A percentile compares a stretch with the other conserved stretches of the same genome.
These are phyloP conservation scores for Pseudogymnoascus sp. DNA, from an alignment of 2,329 filamentous ascomycete genomes.

Conservation along the genomic window DNA sequence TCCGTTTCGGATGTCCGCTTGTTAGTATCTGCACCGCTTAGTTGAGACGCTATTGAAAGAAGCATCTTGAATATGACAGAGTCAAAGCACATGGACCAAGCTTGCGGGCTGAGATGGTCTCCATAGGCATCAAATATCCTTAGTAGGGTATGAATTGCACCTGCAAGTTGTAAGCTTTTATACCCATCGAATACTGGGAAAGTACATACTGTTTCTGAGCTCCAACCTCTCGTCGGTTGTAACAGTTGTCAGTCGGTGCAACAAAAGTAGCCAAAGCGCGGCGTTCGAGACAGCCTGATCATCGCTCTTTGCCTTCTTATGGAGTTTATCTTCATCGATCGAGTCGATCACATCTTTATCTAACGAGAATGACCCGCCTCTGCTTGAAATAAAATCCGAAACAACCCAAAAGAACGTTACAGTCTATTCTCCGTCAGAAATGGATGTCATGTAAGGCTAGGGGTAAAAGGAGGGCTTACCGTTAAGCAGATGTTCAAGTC, in stretches of 20 bases:
- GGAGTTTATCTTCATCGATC: slow-evolving; percentile 49
- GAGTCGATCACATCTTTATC: slow-evolving; percentile 49
- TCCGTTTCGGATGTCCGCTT: slow-evolving; percentile 34
- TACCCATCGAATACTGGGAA: slow-evolving; percentile 30
- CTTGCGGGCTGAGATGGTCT: slow-evolving; percentile 66
- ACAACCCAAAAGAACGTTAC: slow-evolving; percentile 95
- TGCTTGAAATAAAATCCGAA: slow-evolving; percentile 72
- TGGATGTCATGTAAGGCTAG: neutral
- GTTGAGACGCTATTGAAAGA: slow-evolving; percentile 56
- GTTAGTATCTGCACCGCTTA: slow-evolving; percentile 34
- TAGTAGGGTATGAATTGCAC: slow-evolving; percentile 81
- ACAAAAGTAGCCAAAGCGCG: slow-evolving; percentile 70
- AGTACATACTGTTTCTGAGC: slow-evolving; percentile 60
- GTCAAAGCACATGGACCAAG: slow-evolving; percentile 78
- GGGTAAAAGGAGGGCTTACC: slow-evolving; percentile 39
- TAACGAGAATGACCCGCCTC: slow-evolving; percentile 51
- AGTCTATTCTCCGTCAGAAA: slow-evolving; percentile 43
- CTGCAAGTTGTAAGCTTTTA: slow-evolving; percentile 36
- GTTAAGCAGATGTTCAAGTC: slow-evolving; percentile 95
- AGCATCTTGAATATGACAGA: slow-evolving; percentile 75
- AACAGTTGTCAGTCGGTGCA: slow-evolving; percentile 64
- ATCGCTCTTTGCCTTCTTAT: slow-evolving; percentile 51
- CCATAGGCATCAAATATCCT: slow-evolving; percentile 90
- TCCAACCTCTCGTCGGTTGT: slow-evolving; percentile 67
- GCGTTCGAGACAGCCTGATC: slow-evolving; percentile 57